Percentiles rank a stretch among this genome's conserved stretches.
These are phyloP conservation scores for Hypsizygus ulmarius DNA, from an alignment of 1,284 basidiomycete genomes.

Conservation along the genomic window DNA sequence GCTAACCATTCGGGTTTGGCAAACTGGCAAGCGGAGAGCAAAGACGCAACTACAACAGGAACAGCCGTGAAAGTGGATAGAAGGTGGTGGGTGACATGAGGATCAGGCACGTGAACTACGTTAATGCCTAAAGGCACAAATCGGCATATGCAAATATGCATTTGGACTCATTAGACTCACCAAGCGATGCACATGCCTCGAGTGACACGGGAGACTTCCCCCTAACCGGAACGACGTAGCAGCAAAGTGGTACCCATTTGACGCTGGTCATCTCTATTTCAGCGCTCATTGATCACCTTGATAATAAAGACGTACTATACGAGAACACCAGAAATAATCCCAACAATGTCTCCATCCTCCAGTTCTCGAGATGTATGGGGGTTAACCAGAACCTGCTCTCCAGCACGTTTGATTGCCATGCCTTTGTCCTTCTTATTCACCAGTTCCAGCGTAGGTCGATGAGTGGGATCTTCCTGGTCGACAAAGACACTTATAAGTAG, in stretches of 20 bases:
- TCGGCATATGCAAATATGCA: slow-evolving; percentile 4
- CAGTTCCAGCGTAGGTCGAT: slow-evolving; percentile 41
- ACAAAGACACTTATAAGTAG: not conserved
- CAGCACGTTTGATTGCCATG: slow-evolving; percentile 37
- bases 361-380: slow-evolving; percentile 34
- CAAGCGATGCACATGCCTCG: slow-evolving; percentile 53
- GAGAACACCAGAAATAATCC: slow-evolving; percentile 41
- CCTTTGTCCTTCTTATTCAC: slow-evolving; percentile 45
- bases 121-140: slow-evolving; percentile 45
- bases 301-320: slow-evolving; percentile 39
- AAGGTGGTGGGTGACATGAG: slow-evolving; percentile 60
- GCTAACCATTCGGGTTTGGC: slow-evolving; percentile 64
- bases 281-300: slow-evolving; percentile 2
- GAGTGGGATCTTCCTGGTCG: slow-evolving; percentile 37
- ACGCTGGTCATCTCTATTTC: slow-evolving; percentile 34
- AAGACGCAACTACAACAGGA: slow-evolving; percentile 48
- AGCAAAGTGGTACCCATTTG: slow-evolving; percentile 52
- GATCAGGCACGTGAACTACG: slow-evolving; percentile 41
- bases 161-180: slow-evolving; percentile 31
- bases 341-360: slow-evolving; percentile 49
- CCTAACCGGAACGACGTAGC: slow-evolving; percentile 37
- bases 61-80: slow-evolving; percentile 47
- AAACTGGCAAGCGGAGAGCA: slow-evolving; percentile 52
- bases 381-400: slow-evolving; percentile 26
- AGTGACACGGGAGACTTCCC: slow-evolving; percentile 25